Base-by-base conservation (phyloP, 352 stramenopile species). In the Pythium volutum region DNA sequence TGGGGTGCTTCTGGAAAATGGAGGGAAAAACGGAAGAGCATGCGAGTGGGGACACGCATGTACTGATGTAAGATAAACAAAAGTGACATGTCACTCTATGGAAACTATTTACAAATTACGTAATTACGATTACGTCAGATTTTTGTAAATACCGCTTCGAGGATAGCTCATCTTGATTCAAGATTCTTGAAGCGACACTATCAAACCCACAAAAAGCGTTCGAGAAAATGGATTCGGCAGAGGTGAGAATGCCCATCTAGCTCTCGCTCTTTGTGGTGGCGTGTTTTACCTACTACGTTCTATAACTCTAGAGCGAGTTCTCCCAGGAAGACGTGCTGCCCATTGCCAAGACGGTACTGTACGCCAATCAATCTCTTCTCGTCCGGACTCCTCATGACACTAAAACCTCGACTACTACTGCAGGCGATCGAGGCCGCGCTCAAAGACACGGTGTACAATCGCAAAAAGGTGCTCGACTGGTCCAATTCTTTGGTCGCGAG, bases 381-480 rank as follows among this genome's bases (percentile, higher is more conserved):
- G n/a, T n/a, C n/a, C n/a, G n/a, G n/a, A n/a, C n/a, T n/a, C n/a
- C n/a, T n/a, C n/a, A n/a, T n/a, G n/a, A n/a, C n/a, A n/a, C n/a
- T n/a, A n/a, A n/a, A n/a, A n/a, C n/a, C n/a, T n/a, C n/a, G n/a
- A n/a, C n/a, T n/a, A n/a, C n/a, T n/a, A n/a, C n/a, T n/a, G n/a
- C 14, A 89, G 80, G 80, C 82, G 27, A 93, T 93, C 56, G 84
- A 93, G 48, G 62, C 76, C 25, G 74, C 79, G 22, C 63, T 93
- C 14, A 93, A 93, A 47, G 84, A 91, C 66, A 88, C 81, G 0
- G 80, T 91, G 36, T 93, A 93, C 74, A 93, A 89, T 57, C 73
- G 81, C 62, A 93, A 93, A 61, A 93, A 93, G 39, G 84, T 91
- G 29, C 74, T 91, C 50, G 84, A 93, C 69, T 93, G 84, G 84